Evolutionary conservation across 306 rosid genomes (phyloP).

Genomic region (Ormosia semicastrata): DNA sequence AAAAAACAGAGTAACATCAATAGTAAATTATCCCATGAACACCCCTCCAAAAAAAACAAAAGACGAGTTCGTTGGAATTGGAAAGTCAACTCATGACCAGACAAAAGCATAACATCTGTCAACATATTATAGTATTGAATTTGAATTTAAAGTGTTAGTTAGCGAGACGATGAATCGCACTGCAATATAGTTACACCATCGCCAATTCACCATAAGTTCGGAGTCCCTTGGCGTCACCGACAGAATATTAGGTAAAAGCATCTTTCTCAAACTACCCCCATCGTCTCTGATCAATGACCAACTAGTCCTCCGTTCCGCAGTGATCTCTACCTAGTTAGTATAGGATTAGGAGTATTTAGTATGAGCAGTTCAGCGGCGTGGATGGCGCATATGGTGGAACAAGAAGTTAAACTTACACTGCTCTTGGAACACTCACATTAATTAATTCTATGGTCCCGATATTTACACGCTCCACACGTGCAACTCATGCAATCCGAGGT

Average conservation of each 20-base stretch:
- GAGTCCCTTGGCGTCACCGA: background rate
- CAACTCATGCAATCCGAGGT: slow-evolving; percentile 32
- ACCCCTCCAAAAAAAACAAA: background rate
- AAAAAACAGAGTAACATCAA: too few species aligned
- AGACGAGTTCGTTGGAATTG: background rate
- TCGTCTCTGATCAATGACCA: background rate
- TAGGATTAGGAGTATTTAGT: too few species aligned
- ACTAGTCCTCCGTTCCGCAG: too few species aligned
- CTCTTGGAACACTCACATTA: background rate
- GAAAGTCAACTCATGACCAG: background rate
- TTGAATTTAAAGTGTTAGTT: background rate
- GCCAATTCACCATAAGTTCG: background rate
- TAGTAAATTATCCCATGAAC: too few species aligned
- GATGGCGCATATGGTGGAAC: slow-evolving; percentile 15
- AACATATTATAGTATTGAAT: background rate
- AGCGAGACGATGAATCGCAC: background rate
- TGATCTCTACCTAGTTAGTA: too few species aligned
- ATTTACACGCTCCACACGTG: slow-evolving; percentile 35
- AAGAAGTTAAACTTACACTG: too few species aligned
- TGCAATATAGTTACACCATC: background rate
- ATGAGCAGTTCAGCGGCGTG: slow-evolving; percentile 24
- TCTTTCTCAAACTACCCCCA: background rate
- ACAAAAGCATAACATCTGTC: background rate
- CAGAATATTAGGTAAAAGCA: background rate
- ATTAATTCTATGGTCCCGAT: background rate